Percentiles rank a stretch among this genome's conserved stretches.
Evolutionary conservation across 2,329 filamentous ascomycete genomes (phyloP).

Genomic region (Parafenestella ontariensis): DNA sequence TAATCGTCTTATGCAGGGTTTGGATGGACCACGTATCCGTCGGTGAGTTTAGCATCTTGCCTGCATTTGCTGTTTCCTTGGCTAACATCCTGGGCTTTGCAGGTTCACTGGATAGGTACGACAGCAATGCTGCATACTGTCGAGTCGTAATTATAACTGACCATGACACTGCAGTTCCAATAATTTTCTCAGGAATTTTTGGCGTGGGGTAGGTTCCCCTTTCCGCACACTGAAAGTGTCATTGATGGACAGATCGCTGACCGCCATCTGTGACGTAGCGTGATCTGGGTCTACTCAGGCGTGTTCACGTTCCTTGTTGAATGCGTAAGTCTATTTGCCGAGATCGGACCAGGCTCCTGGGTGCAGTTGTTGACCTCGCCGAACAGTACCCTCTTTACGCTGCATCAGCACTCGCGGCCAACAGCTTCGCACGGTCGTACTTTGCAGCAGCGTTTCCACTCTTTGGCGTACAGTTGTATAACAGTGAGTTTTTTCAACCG

Average conservation of each 20-base stretch:
- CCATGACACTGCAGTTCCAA: constrained; percentile 53
- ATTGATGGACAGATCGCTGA: constrained; percentile 40
- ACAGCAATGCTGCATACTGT: constrained; percentile 27
- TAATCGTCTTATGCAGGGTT: constrained; percentile 62
- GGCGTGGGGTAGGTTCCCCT: constrained; percentile 46
- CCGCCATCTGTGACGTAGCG: constrained; percentile 56
- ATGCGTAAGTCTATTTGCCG: constrained; percentile 49
- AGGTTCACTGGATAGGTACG: constrained; percentile 61
- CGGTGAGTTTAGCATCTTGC: constrained; percentile 72
- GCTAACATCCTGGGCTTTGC: constrained; percentile 37
- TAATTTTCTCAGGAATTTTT: constrained; percentile 58
- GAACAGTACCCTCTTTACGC: constrained; percentile 58
- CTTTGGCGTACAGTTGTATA: constrained; percentile 60
- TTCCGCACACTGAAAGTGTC: constrained; percentile 27
- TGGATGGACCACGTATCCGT: constrained; percentile 80
- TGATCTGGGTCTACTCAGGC: constrained; percentile 79
- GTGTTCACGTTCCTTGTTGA: constrained; percentile 89
- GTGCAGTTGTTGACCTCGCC: constrained; percentile 30
- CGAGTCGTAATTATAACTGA: constrained; percentile 42
- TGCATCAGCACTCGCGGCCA: constrained; percentile 58
- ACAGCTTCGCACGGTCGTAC: constrained; percentile 57
- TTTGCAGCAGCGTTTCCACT: constrained; percentile 57
- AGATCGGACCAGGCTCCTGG: constrained; percentile 28
- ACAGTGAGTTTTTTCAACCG: constrained; percentile 52
- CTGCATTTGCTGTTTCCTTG: constrained; percentile 50